Percentiles rank a stretch among this genome's conserved stretches.
Evolutionary conservation across 257 asterid genomes (phyloP).

Genomic region (Nicotiana tomentosiformis): DNA sequence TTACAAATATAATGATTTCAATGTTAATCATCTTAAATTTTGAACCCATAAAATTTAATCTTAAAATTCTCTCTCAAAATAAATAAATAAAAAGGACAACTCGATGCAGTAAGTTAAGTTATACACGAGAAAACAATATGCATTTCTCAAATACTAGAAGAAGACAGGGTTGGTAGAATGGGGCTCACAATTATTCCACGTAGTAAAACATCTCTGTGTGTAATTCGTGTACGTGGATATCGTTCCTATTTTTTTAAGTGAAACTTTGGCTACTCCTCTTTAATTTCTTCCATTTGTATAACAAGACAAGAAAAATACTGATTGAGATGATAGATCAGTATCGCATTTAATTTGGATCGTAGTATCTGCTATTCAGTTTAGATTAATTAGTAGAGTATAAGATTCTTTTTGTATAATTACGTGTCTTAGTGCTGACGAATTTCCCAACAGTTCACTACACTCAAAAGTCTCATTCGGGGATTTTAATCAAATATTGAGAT

Average conservation of each 20-base stretch:
- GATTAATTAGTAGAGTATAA: no score
- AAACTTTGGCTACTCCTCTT: not conserved
- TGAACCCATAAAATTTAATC: no score
- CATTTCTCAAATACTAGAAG: not conserved
- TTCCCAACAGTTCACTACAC: not conserved
- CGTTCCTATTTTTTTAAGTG: not conserved
- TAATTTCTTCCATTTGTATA: not conserved
- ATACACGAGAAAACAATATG: no score
- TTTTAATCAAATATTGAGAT: not conserved
- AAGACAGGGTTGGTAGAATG: not conserved
- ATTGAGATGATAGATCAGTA: not conserved
- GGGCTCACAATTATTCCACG: conserved; percentile 19
- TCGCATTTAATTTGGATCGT: not conserved
- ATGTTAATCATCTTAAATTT: no score
- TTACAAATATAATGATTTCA: no score
- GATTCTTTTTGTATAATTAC: not conserved
- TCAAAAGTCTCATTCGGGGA: not conserved
- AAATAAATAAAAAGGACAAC: no score
- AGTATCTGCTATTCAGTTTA: no score
- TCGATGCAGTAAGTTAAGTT: no score
- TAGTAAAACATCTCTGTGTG: conserved; percentile 21
- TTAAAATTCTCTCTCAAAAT: no score
- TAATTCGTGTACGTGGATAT: conserved; percentile 25
- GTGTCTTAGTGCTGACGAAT: not conserved
- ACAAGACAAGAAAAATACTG: not conserved